Percentiles rank a stretch among this genome's conserved stretches.
phyloP scores from a whole-genome alignment of 2,329 filamentous ascomycete species.

The Sporothrix sp. region DNA sequence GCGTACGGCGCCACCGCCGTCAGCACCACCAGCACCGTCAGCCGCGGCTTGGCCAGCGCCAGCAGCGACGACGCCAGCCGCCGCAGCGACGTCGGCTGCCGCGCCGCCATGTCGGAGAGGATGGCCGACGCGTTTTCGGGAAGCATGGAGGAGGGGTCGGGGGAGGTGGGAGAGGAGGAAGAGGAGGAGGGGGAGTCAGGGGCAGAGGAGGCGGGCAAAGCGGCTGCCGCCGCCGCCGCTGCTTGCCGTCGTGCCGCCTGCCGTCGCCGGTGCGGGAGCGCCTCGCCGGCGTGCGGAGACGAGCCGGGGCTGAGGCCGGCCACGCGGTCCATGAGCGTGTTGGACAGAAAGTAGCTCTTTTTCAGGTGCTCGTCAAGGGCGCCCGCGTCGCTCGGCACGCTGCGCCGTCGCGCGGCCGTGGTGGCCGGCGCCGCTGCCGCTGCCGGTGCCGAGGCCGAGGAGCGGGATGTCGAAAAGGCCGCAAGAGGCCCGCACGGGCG shows the following conservation, averaged over 20 bases:
- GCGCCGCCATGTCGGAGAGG: slow-evolving; percentile 42
- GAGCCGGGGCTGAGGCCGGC: slow-evolving; percentile 12
- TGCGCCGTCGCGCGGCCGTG: background rate
- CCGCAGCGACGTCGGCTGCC: slow-evolving; percentile 43
- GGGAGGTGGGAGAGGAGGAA: background rate
- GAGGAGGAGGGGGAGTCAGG: background rate
- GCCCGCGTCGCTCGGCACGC: background rate
- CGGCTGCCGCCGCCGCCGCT: background rate
- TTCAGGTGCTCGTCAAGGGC: slow-evolving; percentile 18
- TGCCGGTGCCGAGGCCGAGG: slow-evolving; percentile 8
- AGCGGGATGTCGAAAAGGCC: slow-evolving; percentile 13
- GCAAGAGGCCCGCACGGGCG: too few relatives aligned
- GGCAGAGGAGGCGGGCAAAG: background rate
- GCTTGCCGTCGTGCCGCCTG: slow-evolving; percentile 16
- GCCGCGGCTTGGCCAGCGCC: slow-evolving; percentile 87
- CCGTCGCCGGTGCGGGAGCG: slow-evolving; percentile 18
- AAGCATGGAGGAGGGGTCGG: slow-evolving; percentile 13
- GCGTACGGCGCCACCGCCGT: slow-evolving; percentile 87
- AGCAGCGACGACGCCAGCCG: slow-evolving; percentile 72
- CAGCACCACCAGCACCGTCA: slow-evolving; percentile 84
- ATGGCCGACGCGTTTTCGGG: slow-evolving; percentile 38
- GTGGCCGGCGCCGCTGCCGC: background rate
- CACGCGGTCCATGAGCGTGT: slow-evolving; percentile 23
- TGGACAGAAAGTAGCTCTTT: slow-evolving; percentile 28
- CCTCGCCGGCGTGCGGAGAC: background rate